phyloP scores from a whole-genome alignment of 2,329 filamentous ascomycete genomes.

The Fonsecaea pedrosoi region DNA sequence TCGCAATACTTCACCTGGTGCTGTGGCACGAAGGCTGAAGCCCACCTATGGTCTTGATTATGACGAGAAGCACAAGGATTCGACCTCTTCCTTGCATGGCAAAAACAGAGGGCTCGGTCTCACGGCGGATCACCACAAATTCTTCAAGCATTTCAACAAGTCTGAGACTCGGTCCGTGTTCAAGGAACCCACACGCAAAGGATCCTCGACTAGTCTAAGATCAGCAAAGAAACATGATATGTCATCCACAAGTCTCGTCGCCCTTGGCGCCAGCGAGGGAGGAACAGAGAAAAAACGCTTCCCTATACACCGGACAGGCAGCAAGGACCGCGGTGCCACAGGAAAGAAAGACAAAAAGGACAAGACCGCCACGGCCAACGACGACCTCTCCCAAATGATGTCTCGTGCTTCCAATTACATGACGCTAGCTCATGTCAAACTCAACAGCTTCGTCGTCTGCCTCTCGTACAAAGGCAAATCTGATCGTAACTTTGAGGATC shows the following conservation, averaged over 20 bases:
- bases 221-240: constrained; percentile 47
- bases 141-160: constrained; percentile 38
- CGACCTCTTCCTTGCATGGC: constrained; percentile 11
- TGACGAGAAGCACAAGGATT: constrained; percentile 20
- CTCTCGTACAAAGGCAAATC: constrained; percentile 96
- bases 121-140: constrained; percentile 35
- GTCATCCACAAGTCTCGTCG: constrained; percentile 35
- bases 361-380: constrained; percentile 68
- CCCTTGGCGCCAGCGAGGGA: constrained; percentile 24
- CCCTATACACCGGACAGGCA: constrained; percentile 50
- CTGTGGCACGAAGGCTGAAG: constrained; percentile 79
- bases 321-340: constrained; percentile 40
- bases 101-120: constrained; percentile 37
- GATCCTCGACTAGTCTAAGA: constrained; percentile 42
- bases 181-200: constrained; percentile 37
- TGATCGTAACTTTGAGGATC: constrained; percentile 92
- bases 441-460: constrained; percentile 93
- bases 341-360: constrained; percentile 50
- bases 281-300: constrained; percentile 54
- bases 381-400: constrained; percentile 97
- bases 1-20: constrained; percentile 70
- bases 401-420: constrained; percentile 93
- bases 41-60: constrained; percentile 67
- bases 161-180: constrained; percentile 29
- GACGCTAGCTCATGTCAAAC: constrained; percentile 94